Base-by-base conservation (phyloP, 352 stramenopile genomes). In the Pythium aphanidermatum region DNA sequence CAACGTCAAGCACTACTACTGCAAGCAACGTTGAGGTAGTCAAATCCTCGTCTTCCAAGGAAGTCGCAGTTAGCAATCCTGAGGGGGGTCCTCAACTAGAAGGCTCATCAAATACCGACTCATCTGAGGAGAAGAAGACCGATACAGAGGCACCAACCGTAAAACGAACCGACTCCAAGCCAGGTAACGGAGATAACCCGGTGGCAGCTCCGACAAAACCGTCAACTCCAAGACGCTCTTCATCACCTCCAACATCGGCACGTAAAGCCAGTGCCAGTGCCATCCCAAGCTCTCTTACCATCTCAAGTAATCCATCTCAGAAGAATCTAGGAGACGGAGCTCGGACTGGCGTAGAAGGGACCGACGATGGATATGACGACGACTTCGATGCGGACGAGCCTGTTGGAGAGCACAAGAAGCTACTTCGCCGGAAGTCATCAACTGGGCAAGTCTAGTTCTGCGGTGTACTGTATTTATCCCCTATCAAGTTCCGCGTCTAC, bases 351-450 rank as follows among this genome's bases (percentile, higher is more conserved):
- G n/a, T 20, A 4, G 37, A 68, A 14, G 58, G 61, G 14, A 46
- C 55, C 2, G 61, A 60, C 10, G 60, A 65, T n/a, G 62, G 67
- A 27, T 79, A 79, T 35, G 68, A 75, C 51, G 65, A 76, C 36
- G 68, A 79, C 34, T 80, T 86, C 37, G 72, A 82, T 23, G 38
- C 35, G 0, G 60, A 70, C 20, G 60, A 70, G n/a, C 19, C 36
- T 6, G 42, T 51, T 11, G 32, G 35, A 30, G 45, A 60, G 26
- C 30, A 30, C 5, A 55, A 64, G 38, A 36, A 39, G 24, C 42
- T 43, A 12, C 9, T 56, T 30, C 36, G 48, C 31, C 49, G 50
- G 13, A 64, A 64, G 33, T 24, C 41, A 19, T 63, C 55, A 5
- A 26, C 37, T 19, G 20, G 29, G 11, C 29, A 14, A 11, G 29